Conservation (phyloP, 352 stramenopile genomes). For the Elongisporangium senticosum region DNA sequence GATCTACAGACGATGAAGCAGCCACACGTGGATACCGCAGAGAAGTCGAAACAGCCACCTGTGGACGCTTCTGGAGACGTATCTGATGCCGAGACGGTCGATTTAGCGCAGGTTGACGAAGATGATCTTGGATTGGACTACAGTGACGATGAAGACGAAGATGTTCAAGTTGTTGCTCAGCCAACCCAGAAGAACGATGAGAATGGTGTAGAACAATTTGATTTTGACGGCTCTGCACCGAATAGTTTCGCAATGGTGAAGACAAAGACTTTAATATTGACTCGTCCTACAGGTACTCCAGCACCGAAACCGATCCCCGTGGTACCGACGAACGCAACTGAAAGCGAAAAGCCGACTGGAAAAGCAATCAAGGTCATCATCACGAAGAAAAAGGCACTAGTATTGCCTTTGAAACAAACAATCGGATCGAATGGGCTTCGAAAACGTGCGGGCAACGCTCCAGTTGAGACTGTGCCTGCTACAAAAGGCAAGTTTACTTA, state of each 20-base stretch:
- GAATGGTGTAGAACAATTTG: conserved; percentile 30
- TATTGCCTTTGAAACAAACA: conserved; percentile 6
- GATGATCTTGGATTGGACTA: conserved; percentile 32
- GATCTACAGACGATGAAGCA: neutral
- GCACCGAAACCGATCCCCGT: conserved; percentile 21
- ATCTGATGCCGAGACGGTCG: conserved; percentile 1
- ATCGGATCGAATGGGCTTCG: conserved; percentile 43
- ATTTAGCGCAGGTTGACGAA: conserved; percentile 6
- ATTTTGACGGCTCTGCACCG: conserved; percentile 14
- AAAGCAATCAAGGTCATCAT: conserved; percentile 5
- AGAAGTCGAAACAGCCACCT: neutral
- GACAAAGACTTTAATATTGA: conserved; percentile 12
- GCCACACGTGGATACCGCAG: neutral
- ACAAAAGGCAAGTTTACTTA: conserved; percentile 36
- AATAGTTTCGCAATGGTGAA: conserved; percentile 10
- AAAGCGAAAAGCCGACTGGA: conserved; percentile 4
- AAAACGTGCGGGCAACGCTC: conserved; percentile 13
- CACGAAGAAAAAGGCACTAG: neutral
- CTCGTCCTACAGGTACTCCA: conserved; percentile 1
- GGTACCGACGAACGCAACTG: conserved; percentile 14
- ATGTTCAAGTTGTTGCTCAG: neutral
- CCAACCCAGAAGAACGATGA: conserved; percentile 6
- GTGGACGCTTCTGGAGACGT: neutral
- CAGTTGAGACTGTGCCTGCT: conserved; percentile 20
- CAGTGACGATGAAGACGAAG: conserved; percentile 26